Evolutionary conservation across 2,329 filamentous ascomycete genomes (phyloP).

Genomic region (Myotisia sp.): DNA sequence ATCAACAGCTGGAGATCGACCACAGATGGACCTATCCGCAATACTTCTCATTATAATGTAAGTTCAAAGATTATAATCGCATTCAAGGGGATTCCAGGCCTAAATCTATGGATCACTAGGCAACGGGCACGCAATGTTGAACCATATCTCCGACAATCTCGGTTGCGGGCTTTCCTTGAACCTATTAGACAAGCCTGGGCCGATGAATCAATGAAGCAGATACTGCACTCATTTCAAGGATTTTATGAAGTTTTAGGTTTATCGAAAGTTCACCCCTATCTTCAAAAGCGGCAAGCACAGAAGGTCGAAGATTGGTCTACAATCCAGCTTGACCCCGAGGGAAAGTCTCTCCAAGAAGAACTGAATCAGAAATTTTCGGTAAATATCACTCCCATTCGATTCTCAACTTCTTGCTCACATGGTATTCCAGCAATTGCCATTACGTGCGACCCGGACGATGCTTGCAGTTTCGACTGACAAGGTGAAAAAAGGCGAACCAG

Average conservation of each 20-base stretch:
- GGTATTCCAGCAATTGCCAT: slow-evolving; percentile 47
- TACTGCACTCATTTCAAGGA: slow-evolving; percentile 57
- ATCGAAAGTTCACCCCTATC: slow-evolving; percentile 65
- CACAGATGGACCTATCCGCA: slow-evolving; percentile 71
- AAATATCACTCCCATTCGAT: slow-evolving; percentile 15
- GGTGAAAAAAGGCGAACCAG: slow-evolving; percentile 55
- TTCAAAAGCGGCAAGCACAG: slow-evolving; percentile 58
- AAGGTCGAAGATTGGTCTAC: slow-evolving; percentile 70
- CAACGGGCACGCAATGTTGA: slow-evolving; percentile 71
- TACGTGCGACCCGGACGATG: slow-evolving; percentile 80
- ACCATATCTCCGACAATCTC: slow-evolving; percentile 51
- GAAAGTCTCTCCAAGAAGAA: slow-evolving; percentile 60
- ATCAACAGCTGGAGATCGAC: slow-evolving; percentile 62
- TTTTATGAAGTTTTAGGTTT: slow-evolving; percentile 73
- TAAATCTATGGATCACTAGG: slow-evolving; percentile 28
- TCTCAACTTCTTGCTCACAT: slow-evolving; percentile 6
- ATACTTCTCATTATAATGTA: slow-evolving; percentile 88
- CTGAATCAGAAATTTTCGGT: slow-evolving; percentile 63
- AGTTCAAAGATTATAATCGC: slow-evolving; percentile 16
- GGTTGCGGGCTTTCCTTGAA: slow-evolving; percentile 63
- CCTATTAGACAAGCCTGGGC: slow-evolving; percentile 73
- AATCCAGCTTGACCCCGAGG: slow-evolving; percentile 62
- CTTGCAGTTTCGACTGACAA: slow-evolving; percentile 87
- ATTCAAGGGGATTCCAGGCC: background rate
- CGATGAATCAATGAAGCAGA: slow-evolving; percentile 50